These are phyloP conservation scores for Penicillium arizonense DNA, from an alignment of 495 filamentous ascomycete genomes.

Conservation along the genomic window DNA sequence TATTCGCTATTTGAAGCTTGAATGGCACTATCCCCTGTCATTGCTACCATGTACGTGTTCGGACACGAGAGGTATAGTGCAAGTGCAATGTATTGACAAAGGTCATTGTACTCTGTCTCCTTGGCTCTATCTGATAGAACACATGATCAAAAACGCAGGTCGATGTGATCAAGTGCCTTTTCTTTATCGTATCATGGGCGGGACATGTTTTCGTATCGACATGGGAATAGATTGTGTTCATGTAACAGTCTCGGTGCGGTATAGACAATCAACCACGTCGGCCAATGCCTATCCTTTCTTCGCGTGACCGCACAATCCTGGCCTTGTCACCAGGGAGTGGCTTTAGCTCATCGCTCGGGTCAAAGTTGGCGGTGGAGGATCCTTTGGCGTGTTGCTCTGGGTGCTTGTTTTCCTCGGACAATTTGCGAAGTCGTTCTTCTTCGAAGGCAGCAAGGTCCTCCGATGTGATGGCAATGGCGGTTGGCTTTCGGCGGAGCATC, in stretches of 20 bases:
- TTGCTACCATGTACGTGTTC: no score
- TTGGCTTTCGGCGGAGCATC: constrained; percentile 84
- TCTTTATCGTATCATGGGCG: not conserved
- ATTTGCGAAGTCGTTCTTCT: constrained; percentile 48
- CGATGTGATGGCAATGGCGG: constrained; percentile 70
- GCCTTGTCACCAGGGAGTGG: constrained; percentile 54
- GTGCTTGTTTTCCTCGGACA: constrained; percentile 25
- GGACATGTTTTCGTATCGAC: not conserved
- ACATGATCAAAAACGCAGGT: not conserved
- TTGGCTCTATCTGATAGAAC: no score
- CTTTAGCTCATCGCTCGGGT: constrained; percentile 60
- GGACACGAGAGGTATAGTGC: no score
- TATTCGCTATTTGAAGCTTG: no score
- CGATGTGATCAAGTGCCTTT: not conserved
- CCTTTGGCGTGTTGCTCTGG: constrained; percentile 19
- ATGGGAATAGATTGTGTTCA: not conserved
- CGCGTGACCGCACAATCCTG: constrained; percentile 47
- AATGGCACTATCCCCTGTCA: no score
- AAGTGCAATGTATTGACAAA: no score
- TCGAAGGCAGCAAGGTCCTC: constrained; percentile 79
- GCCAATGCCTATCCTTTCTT: constrained; percentile 47
- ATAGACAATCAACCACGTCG: constrained; percentile 25
- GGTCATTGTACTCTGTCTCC: no score
- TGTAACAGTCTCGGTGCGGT: not conserved
- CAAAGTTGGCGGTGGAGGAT: constrained; percentile 29